A percentile compares a stretch with the other conserved stretches of the same genome.
Conservation (phyloP, 345 rosid genomes). For the Eucalyptus erythrocorys region DNA sequence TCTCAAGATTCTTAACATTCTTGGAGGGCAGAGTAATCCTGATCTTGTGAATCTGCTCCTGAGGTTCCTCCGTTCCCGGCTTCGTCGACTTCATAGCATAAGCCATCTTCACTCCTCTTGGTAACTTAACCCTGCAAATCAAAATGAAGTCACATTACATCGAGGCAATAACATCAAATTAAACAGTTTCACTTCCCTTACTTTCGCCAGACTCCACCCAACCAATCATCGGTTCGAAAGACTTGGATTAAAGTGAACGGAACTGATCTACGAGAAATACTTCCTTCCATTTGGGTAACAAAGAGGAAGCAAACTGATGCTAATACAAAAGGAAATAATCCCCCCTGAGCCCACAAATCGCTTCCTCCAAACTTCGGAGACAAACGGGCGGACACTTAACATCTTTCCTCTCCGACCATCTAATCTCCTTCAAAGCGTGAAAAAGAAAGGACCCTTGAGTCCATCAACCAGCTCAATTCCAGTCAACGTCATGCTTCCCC, state of each 20-base stretch:
- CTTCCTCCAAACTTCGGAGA: neutral
- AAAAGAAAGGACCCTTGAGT: neutral
- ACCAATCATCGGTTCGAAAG: neutral
- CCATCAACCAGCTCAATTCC: neutral
- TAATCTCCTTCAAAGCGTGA: neutral
- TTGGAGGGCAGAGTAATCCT: constrained; percentile 10
- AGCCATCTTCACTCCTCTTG: neutral
- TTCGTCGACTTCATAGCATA: constrained; percentile 4
- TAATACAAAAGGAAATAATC: neutral
- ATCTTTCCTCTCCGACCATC: neutral
- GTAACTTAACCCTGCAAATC: neutral
- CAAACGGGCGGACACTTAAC: neutral
- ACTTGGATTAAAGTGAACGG: neutral
- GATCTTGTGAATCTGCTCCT: constrained; percentile 6
- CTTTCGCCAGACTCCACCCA: neutral
- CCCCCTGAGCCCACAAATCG: neutral
- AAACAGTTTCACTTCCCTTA: neutral
- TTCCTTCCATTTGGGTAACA: neutral
- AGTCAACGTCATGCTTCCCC: neutral
- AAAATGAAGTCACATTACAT: neutral
- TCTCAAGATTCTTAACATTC: constrained; percentile 11
- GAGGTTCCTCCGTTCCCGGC: constrained; percentile 3
- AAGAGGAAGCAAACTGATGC: neutral
- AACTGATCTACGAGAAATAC: neutral
- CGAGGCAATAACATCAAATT: neutral